Conservation (phyloP, 306 rosid genomes). For the Gastrolobium villosum region DNA sequence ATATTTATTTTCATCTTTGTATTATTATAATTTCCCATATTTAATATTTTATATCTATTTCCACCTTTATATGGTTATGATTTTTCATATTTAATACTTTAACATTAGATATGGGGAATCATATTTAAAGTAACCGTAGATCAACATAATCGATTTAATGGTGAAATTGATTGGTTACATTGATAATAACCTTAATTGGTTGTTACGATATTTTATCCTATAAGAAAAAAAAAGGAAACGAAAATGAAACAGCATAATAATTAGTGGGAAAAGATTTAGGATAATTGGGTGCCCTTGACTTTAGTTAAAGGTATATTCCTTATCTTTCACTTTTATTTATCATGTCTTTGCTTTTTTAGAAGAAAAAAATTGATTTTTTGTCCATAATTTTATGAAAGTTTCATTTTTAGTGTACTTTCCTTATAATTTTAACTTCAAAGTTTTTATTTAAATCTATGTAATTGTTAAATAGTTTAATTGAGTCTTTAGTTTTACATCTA, state of each 20-base stretch:
- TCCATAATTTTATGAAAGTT: background rate
- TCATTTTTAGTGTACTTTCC: background rate
- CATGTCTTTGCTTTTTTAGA: background rate
- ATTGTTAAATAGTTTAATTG: background rate
- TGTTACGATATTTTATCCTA: no score
- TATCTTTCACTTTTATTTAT: background rate
- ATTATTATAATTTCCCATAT: no score
- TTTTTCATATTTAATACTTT: no score
- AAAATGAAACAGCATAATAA: slow-evolving; percentile 19
- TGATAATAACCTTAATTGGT: no score
- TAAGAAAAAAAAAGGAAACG: background rate
- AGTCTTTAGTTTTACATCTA: background rate
- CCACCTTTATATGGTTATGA: no score
- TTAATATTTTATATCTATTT: no score
- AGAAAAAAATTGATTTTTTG: background rate
- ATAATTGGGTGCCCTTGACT: background rate
- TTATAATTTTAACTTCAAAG: background rate
- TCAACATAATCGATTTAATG: no score
- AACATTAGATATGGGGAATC: no score
- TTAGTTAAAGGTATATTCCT: background rate
- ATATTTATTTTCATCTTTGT: no score
- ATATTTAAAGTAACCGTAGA: no score
- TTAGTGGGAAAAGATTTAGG: background rate
- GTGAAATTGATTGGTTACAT: no score
- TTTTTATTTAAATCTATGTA: background rate